These are phyloP conservation scores for Solanum paucissectum DNA, from an alignment of 257 asterid genomes.

Conservation along the genomic window DNA sequence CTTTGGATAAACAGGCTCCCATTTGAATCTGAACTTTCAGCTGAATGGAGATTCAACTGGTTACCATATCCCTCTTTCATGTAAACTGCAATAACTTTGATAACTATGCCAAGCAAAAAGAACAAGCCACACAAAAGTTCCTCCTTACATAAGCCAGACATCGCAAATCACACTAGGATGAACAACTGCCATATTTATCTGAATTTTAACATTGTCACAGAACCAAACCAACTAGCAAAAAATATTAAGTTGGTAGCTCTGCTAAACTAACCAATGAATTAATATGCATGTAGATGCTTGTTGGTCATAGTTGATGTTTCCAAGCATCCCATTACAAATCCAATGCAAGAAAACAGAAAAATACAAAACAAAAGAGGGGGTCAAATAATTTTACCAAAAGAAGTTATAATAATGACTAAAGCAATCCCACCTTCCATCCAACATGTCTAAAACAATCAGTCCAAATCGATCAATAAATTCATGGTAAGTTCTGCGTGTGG, in stretches of 20 bases:
- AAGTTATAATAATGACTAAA: not conserved
- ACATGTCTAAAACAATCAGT: constrained; percentile 61
- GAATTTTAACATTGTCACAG: not conserved
- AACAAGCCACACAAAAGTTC: not conserved
- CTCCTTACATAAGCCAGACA: not conserved
- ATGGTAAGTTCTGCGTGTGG: constrained; percentile 88
- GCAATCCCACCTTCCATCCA: constrained; percentile 62
- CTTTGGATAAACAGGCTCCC: not conserved
- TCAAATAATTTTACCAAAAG: not conserved
- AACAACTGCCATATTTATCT: not conserved
- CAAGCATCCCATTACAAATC: not conserved
- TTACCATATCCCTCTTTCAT: not conserved
- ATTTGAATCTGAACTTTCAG: not conserved
- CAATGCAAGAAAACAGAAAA: not conserved
- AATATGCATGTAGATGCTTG: not conserved
- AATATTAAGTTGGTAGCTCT: not conserved
- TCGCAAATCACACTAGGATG: not conserved
- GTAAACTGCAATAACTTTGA: not conserved
- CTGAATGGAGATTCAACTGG: not conserved
- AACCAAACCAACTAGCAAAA: not conserved
- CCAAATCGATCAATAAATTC: constrained; percentile 97
- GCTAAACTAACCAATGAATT: not conserved
- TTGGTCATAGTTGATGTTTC: not conserved
- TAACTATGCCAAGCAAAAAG: not conserved
- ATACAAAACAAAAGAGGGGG: not conserved